Conservation (phyloP, 345 rosid species). For the Dimocarpus longan region DNA sequence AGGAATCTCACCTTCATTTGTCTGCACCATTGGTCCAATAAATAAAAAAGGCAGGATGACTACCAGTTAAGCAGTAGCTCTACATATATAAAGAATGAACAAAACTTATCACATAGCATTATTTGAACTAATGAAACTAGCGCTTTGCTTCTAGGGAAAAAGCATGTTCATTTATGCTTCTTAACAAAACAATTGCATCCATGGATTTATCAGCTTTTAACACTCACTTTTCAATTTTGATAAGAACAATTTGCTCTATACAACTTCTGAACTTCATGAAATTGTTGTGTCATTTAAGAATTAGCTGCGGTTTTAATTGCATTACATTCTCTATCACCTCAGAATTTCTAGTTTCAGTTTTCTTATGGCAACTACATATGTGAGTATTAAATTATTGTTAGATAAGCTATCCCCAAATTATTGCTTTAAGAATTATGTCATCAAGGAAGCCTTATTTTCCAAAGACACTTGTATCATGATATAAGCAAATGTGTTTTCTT, state of each 20-base stretch:
- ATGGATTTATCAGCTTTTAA: neutral
- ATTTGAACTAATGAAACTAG: neutral
- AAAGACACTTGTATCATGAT: neutral
- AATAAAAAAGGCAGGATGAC: neutral
- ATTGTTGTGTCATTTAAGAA: too few relatives aligned
- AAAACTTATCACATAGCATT: neutral
- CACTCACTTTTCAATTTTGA: neutral
- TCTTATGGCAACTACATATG: neutral
- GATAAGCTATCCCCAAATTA: neutral
- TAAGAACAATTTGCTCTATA: too few relatives aligned
- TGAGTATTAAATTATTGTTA: neutral
- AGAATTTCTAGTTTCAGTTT: too few relatives aligned
- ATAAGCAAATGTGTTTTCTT: neutral
- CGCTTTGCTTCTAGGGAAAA: neutral
- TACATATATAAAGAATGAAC: neutral
- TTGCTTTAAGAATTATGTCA: neutral
- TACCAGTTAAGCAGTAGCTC: neutral
- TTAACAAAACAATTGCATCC: neutral
- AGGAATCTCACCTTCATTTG: constrained; percentile 95
- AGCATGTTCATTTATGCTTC: neutral
- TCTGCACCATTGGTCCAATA: constrained; percentile 44
- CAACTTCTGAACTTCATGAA: too few relatives aligned
- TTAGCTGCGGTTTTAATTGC: neutral
- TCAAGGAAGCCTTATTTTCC: neutral
- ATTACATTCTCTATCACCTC: neutral